Percentiles rank a stretch among this genome's conserved stretches.
Conservation (phyloP, 306 rosid genomes). For the Cicer arietinum region DNA sequence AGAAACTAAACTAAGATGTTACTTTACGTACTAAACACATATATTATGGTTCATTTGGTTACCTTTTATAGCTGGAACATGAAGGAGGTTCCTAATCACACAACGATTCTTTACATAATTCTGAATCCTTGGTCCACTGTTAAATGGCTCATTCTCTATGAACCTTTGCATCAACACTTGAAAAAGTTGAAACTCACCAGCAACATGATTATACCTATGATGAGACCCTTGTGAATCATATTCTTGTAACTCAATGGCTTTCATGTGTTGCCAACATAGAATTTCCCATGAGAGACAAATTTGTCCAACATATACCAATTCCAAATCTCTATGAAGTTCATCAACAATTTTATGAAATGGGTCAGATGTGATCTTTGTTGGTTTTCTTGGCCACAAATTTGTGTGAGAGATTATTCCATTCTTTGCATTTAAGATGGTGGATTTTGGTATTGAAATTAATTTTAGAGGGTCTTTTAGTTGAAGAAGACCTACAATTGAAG, state of each 20-base stretch:
- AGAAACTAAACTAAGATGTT: not conserved
- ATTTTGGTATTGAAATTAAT: slow-evolving; percentile 52
- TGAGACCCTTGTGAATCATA: slow-evolving; percentile 44
- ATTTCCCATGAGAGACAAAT: slow-evolving; percentile 97
- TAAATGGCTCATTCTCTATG: slow-evolving; percentile 78
- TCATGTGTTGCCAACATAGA: slow-evolving; percentile 82
- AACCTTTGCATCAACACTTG: slow-evolving; percentile 81
- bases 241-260: slow-evolving; percentile 66
- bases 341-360: slow-evolving; percentile 57
- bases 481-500: slow-evolving; percentile 63
- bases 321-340: slow-evolving; percentile 76
- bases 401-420: slow-evolving; percentile 52
- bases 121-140: slow-evolving; percentile 83
- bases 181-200: slow-evolving; percentile 81
- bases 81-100: slow-evolving; percentile 70
- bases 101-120: slow-evolving; percentile 76
- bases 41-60: not conserved
- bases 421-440: slow-evolving; percentile 49
- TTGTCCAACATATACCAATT: slow-evolving; percentile 90
- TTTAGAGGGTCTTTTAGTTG: slow-evolving; percentile 68
- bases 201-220: slow-evolving; percentile 63
- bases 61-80: slow-evolving; percentile 81
- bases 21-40: not conserved
- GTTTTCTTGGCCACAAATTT: slow-evolving; percentile 61
- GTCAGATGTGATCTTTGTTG: slow-evolving; percentile 50